Conservation (phyloP, 306 rosid species). For the Prunus kanzakura region DNA sequence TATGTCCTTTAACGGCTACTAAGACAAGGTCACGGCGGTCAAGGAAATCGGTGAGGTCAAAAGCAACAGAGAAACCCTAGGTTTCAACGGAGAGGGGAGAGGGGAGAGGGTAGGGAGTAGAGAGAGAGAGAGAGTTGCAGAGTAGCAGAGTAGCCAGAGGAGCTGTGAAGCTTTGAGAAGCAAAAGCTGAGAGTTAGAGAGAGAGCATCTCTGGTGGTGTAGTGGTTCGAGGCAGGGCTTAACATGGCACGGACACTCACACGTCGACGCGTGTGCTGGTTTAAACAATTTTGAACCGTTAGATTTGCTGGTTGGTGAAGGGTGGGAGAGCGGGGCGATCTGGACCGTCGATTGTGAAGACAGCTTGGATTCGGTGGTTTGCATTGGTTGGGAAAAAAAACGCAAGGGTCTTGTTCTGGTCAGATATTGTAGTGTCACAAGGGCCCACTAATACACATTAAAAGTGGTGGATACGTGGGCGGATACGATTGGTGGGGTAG, state of each 20-base stretch:
- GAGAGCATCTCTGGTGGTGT: constrained; percentile 20
- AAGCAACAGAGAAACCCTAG: constrained; percentile 5
- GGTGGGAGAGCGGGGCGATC: background rate
- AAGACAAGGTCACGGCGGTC: background rate
- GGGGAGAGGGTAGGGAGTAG: background rate
- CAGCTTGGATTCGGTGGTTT: constrained; percentile 15
- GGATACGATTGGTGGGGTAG: no score
- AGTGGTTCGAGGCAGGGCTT: constrained; percentile 34
- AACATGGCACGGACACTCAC: constrained; percentile 22
- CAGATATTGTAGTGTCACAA: no score
- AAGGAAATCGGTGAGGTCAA: background rate
- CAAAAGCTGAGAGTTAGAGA: background rate
- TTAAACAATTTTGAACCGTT: background rate
- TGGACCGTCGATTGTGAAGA: constrained; percentile 28
- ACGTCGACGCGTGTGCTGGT: constrained; percentile 10
- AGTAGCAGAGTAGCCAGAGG: background rate
- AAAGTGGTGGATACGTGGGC: no score
- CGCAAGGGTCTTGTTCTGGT: no score
- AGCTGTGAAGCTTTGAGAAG: background rate
- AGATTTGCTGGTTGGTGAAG: constrained; percentile 3
- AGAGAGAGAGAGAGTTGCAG: no score
- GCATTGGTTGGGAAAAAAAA: background rate
- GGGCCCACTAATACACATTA: no score
- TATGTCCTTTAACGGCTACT: background rate
- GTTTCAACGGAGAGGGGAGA: background rate